Base-by-base conservation (phyloP, 192 early-diverging fungal genomes). In the Cladochytrium replicatum region DNA sequence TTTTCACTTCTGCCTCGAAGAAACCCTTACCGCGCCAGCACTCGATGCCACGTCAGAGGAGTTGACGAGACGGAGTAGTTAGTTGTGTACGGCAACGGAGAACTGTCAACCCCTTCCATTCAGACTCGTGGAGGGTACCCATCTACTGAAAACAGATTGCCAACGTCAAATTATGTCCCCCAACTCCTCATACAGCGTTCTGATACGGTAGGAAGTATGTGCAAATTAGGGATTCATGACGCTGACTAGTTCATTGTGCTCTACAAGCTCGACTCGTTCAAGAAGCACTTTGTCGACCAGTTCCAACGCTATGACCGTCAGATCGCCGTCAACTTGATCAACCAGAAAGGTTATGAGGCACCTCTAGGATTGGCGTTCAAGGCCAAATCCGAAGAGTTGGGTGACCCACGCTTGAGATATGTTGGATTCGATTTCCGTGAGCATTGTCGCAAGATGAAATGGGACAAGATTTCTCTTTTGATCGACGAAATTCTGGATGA, bases 11-110 rank as follows among this genome's bases (percentile, higher is more conserved):
- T 97, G 6, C 78, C 88, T 25, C 84, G 93, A 37, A 79, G 89
- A 15, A 87, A 80, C 28, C 79, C 85, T 52, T 78, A 80, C 59
- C 43, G 57, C 19, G 56, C 60, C 22, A 91, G 95, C 48, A 87
- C 90, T 2, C 83, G 96, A 17, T 99, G 84, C 61, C 85, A 95
- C 59, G 84, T 85, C 27, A 83, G 96, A 41, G 93, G 96, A 49
- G 80, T 94, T 23, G 93, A 99, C 60, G 77, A 99, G 68, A 97
- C 92, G 2, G 93, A 99, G 59, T 91, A 96, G 71, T 68, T 97
- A 41, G 74, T 91, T 4, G 63, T 82, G 43, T 74, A 74, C 42
- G 78, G 78, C 23, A 64, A 68, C 8, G 56, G 66, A 43, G 62
- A 64, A 23, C 76, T 86, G 40, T 43, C 84, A 50, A 30, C 34